Percentiles rank a stretch among this genome's conserved stretches.
Conservation (phyloP, 768 basidiomycete genomes). For the Boletus insuetus region DNA sequence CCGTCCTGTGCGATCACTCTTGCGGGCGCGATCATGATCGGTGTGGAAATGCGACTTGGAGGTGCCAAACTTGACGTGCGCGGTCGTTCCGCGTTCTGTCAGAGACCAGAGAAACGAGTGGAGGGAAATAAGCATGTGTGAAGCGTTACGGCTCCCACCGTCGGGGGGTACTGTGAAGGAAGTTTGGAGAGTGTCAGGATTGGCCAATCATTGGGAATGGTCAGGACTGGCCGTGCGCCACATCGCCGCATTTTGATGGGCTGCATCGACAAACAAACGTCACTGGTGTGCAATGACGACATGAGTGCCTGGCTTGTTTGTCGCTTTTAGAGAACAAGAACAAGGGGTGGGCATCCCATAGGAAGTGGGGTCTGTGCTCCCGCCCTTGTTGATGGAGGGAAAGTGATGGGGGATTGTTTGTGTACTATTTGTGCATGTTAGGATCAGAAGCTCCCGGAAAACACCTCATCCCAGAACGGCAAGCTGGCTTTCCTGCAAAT, state of each 20-base stretch:
- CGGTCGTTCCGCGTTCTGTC: constrained; percentile 2
- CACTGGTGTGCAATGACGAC: constrained; percentile 13
- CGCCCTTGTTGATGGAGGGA: neutral
- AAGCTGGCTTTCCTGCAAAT: constrained; percentile 2
- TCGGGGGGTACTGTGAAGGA: neutral
- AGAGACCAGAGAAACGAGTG: neutral
- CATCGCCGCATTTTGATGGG: constrained; percentile 11
- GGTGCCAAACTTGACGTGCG: constrained; percentile 1
- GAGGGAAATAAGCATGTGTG: neutral
- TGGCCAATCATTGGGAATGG: neutral
- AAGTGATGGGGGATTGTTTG: constrained; percentile 6
- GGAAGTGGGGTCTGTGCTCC: neutral
- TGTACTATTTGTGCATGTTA: constrained; percentile 25
- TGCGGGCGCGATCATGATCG: constrained; percentile 24
- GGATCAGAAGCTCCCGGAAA: constrained; percentile 28
- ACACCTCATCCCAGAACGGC: constrained; percentile 18
- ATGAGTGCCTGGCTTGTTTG: constrained; percentile 13
- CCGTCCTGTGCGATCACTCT: constrained; percentile 4
- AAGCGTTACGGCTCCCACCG: neutral
- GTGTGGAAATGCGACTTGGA: constrained; percentile 1
- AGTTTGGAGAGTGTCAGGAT: neutral
- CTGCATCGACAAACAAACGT: neutral
- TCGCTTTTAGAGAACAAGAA: neutral
- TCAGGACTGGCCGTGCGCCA: constrained; percentile 16
- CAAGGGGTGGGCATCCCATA: neutral